Evolutionary conservation across 495 filamentous ascomycete genomes (phyloP).

Genomic region (Aspergillus mulundensis): DNA sequence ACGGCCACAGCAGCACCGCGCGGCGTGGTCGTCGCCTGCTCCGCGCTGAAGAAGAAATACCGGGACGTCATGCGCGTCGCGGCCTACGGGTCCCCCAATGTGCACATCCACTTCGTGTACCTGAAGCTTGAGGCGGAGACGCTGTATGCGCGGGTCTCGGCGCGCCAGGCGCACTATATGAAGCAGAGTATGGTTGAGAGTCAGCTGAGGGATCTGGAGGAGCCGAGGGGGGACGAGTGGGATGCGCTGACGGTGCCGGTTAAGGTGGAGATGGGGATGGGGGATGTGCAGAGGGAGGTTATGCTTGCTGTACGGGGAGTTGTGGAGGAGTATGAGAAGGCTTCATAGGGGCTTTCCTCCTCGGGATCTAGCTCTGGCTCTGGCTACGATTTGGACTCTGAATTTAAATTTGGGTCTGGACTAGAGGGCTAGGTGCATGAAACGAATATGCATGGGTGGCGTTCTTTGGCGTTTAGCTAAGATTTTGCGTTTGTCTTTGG

Average conservation of each 20-base stretch:
- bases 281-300: constrained; percentile 64
- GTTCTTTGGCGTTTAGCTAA: no score
- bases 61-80: constrained; percentile 94
- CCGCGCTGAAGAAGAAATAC: constrained; percentile 94
- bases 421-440: no score
- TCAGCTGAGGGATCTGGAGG: constrained; percentile 81
- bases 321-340: constrained; percentile 27
- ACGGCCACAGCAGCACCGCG: constrained; percentile 38
- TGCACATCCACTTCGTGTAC: constrained; percentile 91
- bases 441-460: no score
- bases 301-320: constrained; percentile 48
- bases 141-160: constrained; percentile 68
- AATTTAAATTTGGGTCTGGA: no score
- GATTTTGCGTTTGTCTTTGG: no score
- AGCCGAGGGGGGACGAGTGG: constrained; percentile 66
- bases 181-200: constrained; percentile 95
- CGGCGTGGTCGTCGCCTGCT: constrained; percentile 94
- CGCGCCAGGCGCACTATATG: constrained; percentile 88
- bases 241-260: constrained; percentile 87
- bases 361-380: constrained; percentile 13
- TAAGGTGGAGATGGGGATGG: constrained; percentile 53
- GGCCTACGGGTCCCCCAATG: constrained; percentile 67
- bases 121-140: constrained; percentile 71
- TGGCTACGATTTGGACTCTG: no score
- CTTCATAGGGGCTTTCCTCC: constrained; percentile 13